Evolutionary conservation across 2,329 filamentous ascomycete genomes (phyloP).

Genomic region (Zymoseptoria pseudotritici): DNA sequence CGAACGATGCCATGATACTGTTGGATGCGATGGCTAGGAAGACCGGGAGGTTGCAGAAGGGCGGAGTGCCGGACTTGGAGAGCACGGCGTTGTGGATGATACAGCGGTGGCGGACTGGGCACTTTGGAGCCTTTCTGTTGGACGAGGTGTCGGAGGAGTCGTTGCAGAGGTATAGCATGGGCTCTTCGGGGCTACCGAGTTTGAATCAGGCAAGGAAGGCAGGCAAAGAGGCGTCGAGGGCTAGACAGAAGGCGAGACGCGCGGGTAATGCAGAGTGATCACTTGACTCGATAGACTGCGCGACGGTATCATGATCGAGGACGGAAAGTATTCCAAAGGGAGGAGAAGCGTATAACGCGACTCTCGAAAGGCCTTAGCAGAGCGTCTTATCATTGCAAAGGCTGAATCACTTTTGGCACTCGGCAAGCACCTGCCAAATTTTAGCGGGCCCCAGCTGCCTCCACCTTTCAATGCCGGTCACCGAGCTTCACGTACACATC

Average conservation of each 20-base stretch:
- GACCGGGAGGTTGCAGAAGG: conserved; percentile 68
- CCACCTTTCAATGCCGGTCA: neutral
- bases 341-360: neutral
- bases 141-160: conserved; percentile 63
- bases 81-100: conserved; percentile 73
- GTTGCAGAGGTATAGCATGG: conserved; percentile 45
- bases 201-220: conserved; percentile 62
- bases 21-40: conserved; percentile 63
- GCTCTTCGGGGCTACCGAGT: conserved; percentile 39
- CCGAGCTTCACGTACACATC: neutral
- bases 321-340: neutral
- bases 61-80: conserved; percentile 63
- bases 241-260: conserved; percentile 10
- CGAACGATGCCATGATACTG: conserved; percentile 73
- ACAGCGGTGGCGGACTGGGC: conserved; percentile 71
- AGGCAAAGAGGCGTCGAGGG: conserved; percentile 47
- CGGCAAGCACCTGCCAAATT: neutral
- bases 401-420: neutral
- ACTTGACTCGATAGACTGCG: neutral
- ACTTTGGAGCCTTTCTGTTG: conserved; percentile 68
- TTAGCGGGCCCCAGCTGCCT: neutral
- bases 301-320: neutral
- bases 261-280: neutral
- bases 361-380: neutral
- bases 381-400: neutral